These are phyloP conservation scores for Saccharomycopsis olivae DNA, from an alignment of 805 yeast genomes.

Conservation along the genomic window DNA sequence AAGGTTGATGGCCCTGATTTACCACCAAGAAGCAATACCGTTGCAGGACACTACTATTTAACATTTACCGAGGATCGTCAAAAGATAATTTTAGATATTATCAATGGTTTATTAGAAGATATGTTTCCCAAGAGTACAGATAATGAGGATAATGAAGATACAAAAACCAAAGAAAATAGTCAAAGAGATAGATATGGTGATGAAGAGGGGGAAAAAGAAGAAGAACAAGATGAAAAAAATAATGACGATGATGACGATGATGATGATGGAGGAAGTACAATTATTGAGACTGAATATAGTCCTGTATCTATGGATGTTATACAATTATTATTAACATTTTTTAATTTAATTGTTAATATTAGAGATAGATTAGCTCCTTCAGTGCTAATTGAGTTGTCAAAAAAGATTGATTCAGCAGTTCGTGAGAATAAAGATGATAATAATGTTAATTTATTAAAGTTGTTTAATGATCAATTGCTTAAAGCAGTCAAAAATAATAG, in stretches of 20 bases:
- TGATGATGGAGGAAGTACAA: conserved; percentile 4
- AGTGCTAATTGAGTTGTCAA: conserved; percentile 24
- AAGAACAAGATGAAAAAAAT: background rate
- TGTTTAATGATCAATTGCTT: conserved; percentile 10
- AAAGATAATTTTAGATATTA: conserved; percentile 32
- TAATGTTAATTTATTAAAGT: background rate
- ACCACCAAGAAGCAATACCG: conserved; percentile 29
- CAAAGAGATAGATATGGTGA: background rate
- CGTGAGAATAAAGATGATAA: background rate
- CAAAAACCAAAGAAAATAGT: background rate
- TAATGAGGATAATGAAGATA: background rate
- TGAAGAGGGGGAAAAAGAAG: background rate
- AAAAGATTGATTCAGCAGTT: conserved; percentile 3
- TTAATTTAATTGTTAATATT: conserved; percentile 40
- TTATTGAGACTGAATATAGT: background rate
- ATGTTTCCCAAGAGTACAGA: conserved; percentile 23
- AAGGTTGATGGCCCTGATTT: conserved; percentile 25
- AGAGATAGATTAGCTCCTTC: conserved; percentile 25
- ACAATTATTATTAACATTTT: conserved; percentile 40
- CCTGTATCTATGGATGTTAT: conserved; percentile 23
- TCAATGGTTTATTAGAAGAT: conserved; percentile 29
- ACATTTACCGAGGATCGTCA: conserved; percentile 32
- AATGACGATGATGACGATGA: background rate
- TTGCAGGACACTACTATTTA: conserved; percentile 26
- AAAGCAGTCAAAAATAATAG: background rate